These are phyloP conservation scores for Ophiostoma himal-ulmi DNA, from an alignment of 2,329 filamentous ascomycete species.

Conservation along the genomic window DNA sequence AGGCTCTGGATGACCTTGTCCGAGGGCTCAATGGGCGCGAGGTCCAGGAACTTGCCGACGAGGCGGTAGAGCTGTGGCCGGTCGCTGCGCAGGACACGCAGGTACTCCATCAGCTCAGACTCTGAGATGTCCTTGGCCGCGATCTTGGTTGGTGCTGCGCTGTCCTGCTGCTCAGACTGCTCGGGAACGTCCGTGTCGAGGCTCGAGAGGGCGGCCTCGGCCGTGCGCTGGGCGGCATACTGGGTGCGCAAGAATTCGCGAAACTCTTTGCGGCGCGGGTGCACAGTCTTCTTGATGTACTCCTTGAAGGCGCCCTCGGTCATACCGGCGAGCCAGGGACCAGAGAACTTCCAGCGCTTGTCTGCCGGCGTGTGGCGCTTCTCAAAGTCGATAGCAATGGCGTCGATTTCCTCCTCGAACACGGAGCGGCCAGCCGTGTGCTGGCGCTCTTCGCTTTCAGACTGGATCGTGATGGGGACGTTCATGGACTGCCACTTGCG, in stretches of 20 bases:
- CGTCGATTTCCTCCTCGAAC: constrained; percentile 54
- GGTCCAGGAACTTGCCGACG: constrained; percentile 57
- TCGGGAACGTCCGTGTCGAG: constrained; percentile 31
- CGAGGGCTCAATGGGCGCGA: constrained; percentile 45
- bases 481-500: constrained; percentile 81
- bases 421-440: constrained; percentile 43
- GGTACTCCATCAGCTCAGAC: constrained; percentile 45
- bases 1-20: constrained; percentile 23
- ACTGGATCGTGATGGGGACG: constrained; percentile 51
- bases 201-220: constrained; percentile 35
- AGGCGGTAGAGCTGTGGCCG: constrained; percentile 46
- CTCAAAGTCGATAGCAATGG: constrained; percentile 40
- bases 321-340: constrained; percentile 61
- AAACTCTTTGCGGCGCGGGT: constrained; percentile 50
- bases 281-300: constrained; percentile 51
- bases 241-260: constrained; percentile 46
- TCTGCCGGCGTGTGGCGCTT: constrained; percentile 36
- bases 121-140: constrained; percentile 43
- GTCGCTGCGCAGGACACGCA: constrained; percentile 49
- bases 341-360: constrained; percentile 60
- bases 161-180: constrained; percentile 30
- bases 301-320: constrained; percentile 53
- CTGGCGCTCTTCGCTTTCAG: constrained; percentile 26
- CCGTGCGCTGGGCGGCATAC: constrained; percentile 44
- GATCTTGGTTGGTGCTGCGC: constrained; percentile 29